Conservation (phyloP, 306 rosid species). For the Cicer arietinum region DNA sequence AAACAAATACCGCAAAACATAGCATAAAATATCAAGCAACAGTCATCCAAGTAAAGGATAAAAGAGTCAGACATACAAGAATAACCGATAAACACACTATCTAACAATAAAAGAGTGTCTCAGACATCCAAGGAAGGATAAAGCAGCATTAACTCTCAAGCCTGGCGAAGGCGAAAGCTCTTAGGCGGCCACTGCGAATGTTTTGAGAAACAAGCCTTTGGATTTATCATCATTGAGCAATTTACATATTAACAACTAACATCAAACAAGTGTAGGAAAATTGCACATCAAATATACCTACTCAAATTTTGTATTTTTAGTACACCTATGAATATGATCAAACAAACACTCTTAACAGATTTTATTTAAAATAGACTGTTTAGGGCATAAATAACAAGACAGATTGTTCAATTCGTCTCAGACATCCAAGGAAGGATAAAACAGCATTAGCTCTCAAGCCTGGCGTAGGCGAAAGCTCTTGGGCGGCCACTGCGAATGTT, state of each 20-base stretch:
- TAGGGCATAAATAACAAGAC: too few relatives aligned
- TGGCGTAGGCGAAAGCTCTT: constrained; percentile 52
- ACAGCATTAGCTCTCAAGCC: constrained; percentile 58
- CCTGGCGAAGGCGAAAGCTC: constrained; percentile 51
- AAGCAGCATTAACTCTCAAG: constrained; percentile 54
- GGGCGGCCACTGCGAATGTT: constrained; percentile 61
- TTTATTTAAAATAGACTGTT: too few relatives aligned
- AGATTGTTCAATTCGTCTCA: background rate
- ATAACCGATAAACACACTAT: too few relatives aligned
- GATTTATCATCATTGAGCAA: constrained; percentile 39
- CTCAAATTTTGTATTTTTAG: too few relatives aligned
- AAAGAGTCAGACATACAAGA: background rate
- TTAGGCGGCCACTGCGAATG: constrained; percentile 61
- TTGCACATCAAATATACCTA: too few relatives aligned
- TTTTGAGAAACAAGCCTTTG: constrained; percentile 54
- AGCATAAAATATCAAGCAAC: too few relatives aligned
- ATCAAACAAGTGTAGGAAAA: too few relatives aligned
- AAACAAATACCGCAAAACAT: too few relatives aligned
- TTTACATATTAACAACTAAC: too few relatives aligned
- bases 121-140: constrained; percentile 59
- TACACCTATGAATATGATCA: too few relatives aligned
- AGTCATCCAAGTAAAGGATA: too few relatives aligned
- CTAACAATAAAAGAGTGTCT: background rate
- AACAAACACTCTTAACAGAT: too few relatives aligned
- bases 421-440: constrained; percentile 57